Conservation (phyloP, 202 grass and related monocot genomes). For the Panicum virgatum region DNA sequence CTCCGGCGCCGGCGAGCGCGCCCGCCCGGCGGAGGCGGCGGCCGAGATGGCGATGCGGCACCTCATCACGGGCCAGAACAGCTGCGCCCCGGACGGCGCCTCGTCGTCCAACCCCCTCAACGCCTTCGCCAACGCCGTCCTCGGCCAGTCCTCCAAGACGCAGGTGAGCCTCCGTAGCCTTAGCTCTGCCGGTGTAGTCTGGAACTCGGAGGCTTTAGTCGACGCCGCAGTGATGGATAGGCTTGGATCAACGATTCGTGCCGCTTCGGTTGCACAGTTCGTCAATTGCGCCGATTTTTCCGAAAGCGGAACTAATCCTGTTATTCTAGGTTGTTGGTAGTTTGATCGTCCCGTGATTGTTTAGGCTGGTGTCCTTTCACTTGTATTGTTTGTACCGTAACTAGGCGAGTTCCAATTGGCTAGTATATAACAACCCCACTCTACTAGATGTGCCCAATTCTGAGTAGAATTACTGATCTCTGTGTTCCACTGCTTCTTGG, state of each 20-base stretch:
- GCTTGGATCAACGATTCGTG: not conserved
- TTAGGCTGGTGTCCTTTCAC: not conserved
- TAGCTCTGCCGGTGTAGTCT: not conserved
- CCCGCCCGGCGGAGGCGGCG: not conserved
- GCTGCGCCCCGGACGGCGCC: slow-evolving; percentile 71
- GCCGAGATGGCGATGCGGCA: slow-evolving; percentile 84
- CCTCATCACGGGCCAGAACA: slow-evolving; percentile 71
- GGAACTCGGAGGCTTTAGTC: not conserved
- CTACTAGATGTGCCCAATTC: not conserved
- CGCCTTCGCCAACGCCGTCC: slow-evolving; percentile 68
- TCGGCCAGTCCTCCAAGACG: slow-evolving; percentile 77
- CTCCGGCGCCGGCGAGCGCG: not conserved
- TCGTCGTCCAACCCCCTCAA: slow-evolving; percentile 88
- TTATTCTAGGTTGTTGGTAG: not conserved
- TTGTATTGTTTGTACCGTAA: not conserved
- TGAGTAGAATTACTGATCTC: not conserved
- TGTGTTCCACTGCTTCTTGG: not conserved
- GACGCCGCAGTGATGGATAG: not conserved
- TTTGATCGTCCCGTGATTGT: not conserved
- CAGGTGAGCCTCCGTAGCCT: slow-evolving; percentile 45
- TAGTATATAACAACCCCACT: not conserved
- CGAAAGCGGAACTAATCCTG: not conserved
- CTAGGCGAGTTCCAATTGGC: not conserved
- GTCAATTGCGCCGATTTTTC: too few species aligned
- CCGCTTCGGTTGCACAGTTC: not conserved